Evolutionary conservation across 192 early-diverging fungal genomes (phyloP).

Genomic region (Gonapodya prolifera): DNA sequence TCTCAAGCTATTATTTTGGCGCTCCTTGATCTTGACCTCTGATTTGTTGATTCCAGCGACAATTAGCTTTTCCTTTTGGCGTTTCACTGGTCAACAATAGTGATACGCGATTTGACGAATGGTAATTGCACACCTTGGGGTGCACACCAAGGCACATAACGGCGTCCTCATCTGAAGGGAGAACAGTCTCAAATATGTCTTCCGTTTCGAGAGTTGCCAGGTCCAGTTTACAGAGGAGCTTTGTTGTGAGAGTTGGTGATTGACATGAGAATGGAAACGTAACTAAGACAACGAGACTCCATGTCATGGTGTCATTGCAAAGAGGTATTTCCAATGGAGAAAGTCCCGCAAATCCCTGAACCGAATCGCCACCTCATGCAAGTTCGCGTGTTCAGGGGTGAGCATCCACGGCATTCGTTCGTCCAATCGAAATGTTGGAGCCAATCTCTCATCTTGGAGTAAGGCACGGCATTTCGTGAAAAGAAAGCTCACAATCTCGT

Average conservation of each 20-base stretch:
- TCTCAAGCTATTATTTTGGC: neutral
- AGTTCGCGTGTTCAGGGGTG: no score
- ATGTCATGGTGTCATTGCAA: no score
- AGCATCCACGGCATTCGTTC: no score
- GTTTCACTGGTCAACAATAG: neutral
- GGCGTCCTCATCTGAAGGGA: conserved; percentile 7
- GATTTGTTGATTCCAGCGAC: neutral
- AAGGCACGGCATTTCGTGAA: no score
- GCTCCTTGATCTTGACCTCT: neutral
- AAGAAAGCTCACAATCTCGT: conserved; percentile 6
- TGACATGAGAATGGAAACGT: no score
- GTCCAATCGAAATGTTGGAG: no score
- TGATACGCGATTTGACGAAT: neutral
- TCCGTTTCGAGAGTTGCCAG: conserved; percentile 6
- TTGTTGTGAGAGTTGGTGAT: no score
- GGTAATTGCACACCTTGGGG: neutral
- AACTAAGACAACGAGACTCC: no score
- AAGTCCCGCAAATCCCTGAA: no score
- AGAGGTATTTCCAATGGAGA: no score
- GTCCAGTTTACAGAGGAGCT: conserved; percentile 7
- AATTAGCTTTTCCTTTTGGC: neutral
- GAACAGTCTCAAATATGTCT: conserved; percentile 5
- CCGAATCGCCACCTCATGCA: no score
- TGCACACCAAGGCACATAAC: conserved; percentile 11
- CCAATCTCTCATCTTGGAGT: no score